Evolutionary conservation across 768 basidiomycete species (phyloP).

Genomic region (Boletus vinaceobasis): DNA sequence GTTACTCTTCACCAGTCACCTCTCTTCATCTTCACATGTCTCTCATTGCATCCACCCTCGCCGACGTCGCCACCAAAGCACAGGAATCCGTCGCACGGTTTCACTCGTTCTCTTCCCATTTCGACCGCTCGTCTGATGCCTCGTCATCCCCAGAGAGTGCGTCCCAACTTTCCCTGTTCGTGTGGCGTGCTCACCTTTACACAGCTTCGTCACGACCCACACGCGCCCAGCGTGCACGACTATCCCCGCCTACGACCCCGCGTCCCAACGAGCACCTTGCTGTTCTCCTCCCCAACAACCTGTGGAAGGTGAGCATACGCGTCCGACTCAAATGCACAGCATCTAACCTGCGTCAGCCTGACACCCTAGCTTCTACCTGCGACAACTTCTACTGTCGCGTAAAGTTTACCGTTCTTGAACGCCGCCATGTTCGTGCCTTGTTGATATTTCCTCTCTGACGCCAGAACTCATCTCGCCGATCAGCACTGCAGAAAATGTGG

Average conservation of each 20-base stretch:
- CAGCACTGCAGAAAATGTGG: constrained; percentile 86
- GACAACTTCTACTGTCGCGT: constrained; percentile 72
- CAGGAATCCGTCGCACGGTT: constrained; percentile 17
- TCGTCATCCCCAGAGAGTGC: constrained; percentile 12
- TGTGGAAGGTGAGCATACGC: constrained; percentile 64
- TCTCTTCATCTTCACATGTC: constrained; percentile 27
- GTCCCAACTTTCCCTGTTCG: neutral
- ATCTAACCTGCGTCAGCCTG: constrained; percentile 44
- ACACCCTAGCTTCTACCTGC: constrained; percentile 57
- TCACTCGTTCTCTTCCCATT: neutral
- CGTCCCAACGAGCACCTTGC: constrained; percentile 70
- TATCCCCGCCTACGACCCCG: constrained; percentile 16
- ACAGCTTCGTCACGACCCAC: constrained; percentile 24
- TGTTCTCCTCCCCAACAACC: constrained; percentile 60
- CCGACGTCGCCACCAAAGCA: constrained; percentile 28
- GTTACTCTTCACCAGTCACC: constrained; percentile 10
- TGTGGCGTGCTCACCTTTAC: neutral
- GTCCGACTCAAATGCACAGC: neutral
- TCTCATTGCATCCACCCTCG: constrained; percentile 22
- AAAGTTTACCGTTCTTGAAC: constrained; percentile 64
- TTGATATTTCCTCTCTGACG: neutral
- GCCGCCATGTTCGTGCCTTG: constrained; percentile 60
- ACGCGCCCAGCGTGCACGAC: constrained; percentile 16
- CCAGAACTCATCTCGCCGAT: constrained; percentile 19
- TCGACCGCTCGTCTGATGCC: constrained; percentile 12